Evolutionary conservation across 2,329 filamentous ascomycete species (phyloP).

Genomic region (Pestalotiopsis sp.): DNA sequence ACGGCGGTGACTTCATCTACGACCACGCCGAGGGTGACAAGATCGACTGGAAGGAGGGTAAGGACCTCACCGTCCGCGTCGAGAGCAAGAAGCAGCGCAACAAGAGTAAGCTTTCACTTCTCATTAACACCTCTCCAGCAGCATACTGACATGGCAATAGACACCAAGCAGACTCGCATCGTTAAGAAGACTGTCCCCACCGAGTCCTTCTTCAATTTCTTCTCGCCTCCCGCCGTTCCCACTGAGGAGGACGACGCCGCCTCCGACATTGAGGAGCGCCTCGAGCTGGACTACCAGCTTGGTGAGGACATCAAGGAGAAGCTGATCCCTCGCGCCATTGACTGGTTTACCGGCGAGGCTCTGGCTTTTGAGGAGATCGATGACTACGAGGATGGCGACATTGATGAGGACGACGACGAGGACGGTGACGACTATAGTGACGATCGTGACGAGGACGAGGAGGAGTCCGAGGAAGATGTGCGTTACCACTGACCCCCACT

Average conservation of each 20-base stretch:
- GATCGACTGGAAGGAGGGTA: constrained; percentile 93
- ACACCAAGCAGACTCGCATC: constrained; percentile 98
- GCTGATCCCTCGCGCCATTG: constrained; percentile 95
- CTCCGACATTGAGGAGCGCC: constrained; percentile 93
- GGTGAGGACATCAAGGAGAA: constrained; percentile 99
- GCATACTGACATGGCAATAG: constrained; percentile 48
- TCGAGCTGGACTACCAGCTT: constrained; percentile 98
- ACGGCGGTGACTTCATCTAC: constrained; percentile 99
- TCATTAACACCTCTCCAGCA: background rate
- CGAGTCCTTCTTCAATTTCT: constrained; percentile 99
- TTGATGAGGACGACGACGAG: constrained; percentile 84
- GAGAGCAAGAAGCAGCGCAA: constrained; percentile 99
- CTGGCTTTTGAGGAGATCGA: constrained; percentile 94
- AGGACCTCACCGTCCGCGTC: constrained; percentile 90
- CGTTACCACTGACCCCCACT: constrained; percentile 30
- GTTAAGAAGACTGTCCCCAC: constrained; percentile 99
- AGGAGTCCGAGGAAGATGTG: constrained; percentile 80
- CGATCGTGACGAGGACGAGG: constrained; percentile 77
- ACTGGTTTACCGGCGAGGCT: constrained; percentile 99
- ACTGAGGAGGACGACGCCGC: constrained; percentile 69
- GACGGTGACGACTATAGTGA: constrained; percentile 88
- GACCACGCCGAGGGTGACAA: constrained; percentile 98
- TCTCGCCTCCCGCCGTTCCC: constrained; percentile 90
- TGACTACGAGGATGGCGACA: constrained; percentile 79
- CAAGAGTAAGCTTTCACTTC: constrained; percentile 74